Base-by-base conservation (phyloP, 345 rosid genomes). In the Psidium friedrichsthalianum region DNA sequence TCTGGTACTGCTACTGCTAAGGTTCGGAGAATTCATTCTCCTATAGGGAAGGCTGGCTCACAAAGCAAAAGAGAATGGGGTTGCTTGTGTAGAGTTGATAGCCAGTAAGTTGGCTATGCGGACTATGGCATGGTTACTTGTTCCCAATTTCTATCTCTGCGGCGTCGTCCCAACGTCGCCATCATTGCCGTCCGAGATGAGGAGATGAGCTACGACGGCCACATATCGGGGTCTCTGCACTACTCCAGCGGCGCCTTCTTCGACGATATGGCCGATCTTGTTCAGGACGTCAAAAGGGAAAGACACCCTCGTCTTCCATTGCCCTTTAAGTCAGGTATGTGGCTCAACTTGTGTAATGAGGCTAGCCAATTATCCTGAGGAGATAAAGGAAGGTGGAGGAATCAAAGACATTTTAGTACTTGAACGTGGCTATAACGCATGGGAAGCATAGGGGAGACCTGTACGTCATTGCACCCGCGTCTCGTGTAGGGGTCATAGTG, bases 301-400 rank as follows among this genome's bases (percentile, higher is more conserved):
- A 91, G 98, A 97, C 87, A 97, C 99, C 82, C 94, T 97, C 84
- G 98, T 97, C 85, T 97, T 97, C 87, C 98, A 97, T 84, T 97
- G 99, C 88, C 97, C 99, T 88, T 85, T 97, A 84, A 97, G 99
- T 93, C 98, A 97, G 98, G 98, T 97, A 87, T 98, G 98, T 1
- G 97, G 98, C 18, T 98, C 99, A 86, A 92, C 92, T 36, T 95
- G 98, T 90, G 99, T 98, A 11, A 89, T 92, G 87, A 94, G 92
- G 89, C 89, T 97, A 2, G 95, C 91, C 85, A 91, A 89, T 87
- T 94, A 92, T 85, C 95, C 95, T 0, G 93, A 93, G 85, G 97
- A 94, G 90, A 69, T 85, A 90, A 93, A 92, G 56, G 92, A 94
- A 89, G 97, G 93, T 32, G 87, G 89, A 11, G 98, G 95, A 82